These are phyloP conservation scores for Novymonas esmeraldas DNA, from an alignment of 208 protist species.

Conservation along the genomic window DNA sequence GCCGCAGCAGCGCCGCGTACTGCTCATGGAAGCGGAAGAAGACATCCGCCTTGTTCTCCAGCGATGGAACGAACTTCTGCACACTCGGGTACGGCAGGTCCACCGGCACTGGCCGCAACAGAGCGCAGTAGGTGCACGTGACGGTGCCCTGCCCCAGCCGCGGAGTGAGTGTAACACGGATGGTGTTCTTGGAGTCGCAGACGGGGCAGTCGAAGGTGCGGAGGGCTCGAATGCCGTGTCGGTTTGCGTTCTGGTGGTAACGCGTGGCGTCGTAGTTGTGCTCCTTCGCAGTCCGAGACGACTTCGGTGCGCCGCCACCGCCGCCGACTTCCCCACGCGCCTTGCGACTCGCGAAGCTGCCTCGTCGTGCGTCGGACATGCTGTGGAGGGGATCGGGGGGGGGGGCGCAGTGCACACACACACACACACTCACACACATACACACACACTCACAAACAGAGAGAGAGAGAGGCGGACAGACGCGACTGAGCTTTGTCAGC, in stretches of 20 bases:
- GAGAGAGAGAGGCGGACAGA: background rate
- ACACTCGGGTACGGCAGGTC: conserved; percentile 80
- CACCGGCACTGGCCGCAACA: conserved; percentile 44
- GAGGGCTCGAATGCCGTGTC: conserved; percentile 56
- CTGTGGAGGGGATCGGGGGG: too few species aligned
- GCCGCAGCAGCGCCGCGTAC: conserved; percentile 48
- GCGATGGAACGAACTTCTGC: conserved; percentile 55
- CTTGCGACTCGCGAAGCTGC: conserved; percentile 25
- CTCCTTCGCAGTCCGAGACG: too few species aligned
- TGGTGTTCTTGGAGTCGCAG: conserved; percentile 69
- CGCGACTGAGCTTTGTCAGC: background rate
- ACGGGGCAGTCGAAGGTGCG: conserved; percentile 84
- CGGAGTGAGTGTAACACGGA: conserved; percentile 58
- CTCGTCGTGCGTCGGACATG: conserved; percentile 24
- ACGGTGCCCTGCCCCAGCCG: conserved; percentile 62
- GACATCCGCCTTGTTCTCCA: conserved; percentile 86
- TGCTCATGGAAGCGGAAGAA: conserved; percentile 83
- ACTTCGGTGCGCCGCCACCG: too few species aligned
- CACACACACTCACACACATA: too few species aligned
- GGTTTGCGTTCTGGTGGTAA: conserved; percentile 68
- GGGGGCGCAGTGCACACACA: too few species aligned
- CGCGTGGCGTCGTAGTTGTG: conserved; percentile 47
- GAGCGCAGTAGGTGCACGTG: conserved; percentile 71
- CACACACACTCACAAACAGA: too few species aligned
- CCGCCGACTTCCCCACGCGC: conserved; percentile 21